Conservation (phyloP, 2,329 filamentous ascomycete genomes). For the Hirsutella rhossiliensis region DNA sequence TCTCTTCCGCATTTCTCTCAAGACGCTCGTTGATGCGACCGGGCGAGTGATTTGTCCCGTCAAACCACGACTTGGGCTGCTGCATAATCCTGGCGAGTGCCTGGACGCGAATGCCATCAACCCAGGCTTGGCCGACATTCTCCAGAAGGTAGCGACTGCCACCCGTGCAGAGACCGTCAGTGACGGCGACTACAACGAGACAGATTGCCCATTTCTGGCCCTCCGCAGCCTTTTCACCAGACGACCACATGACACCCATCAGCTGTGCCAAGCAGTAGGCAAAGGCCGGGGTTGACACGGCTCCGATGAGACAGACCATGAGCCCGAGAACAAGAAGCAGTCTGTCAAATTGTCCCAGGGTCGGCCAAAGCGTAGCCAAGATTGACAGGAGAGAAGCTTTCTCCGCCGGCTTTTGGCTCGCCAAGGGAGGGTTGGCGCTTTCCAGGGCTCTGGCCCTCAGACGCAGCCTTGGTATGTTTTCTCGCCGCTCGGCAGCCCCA, state of each 20-base stretch:
- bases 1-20: slow-evolving; percentile 76
- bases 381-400: not conserved
- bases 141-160: slow-evolving; percentile 62
- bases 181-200: slow-evolving; percentile 54
- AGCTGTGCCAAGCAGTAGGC: slow-evolving; percentile 65
- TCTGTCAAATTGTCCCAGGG: slow-evolving; percentile 38
- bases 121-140: slow-evolving; percentile 61
- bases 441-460: not conserved
- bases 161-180: slow-evolving; percentile 55
- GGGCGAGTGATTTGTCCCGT: slow-evolving; percentile 51
- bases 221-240: slow-evolving; percentile 30
- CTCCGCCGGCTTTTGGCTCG: not conserved
- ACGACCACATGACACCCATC: slow-evolving; percentile 54
- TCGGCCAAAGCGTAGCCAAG: slow-evolving; percentile 53
- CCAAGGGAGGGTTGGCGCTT: not conserved
- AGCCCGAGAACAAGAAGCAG: slow-evolving; percentile 47
- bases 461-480: slow-evolving; percentile 17
- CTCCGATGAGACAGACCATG: slow-evolving; percentile 49
- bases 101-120: slow-evolving; percentile 55
- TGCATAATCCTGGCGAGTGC: slow-evolving; percentile 58
- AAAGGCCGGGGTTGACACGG: slow-evolving; percentile 60
- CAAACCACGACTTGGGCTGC: slow-evolving; percentile 73
- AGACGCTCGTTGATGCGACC: slow-evolving; percentile 56
- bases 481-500: slow-evolving; percentile 10
- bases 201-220: slow-evolving; percentile 56